Evolutionary conservation across 1,284 basidiomycete species (phyloP).

Genomic region (Microbotryum violaceum): DNA sequence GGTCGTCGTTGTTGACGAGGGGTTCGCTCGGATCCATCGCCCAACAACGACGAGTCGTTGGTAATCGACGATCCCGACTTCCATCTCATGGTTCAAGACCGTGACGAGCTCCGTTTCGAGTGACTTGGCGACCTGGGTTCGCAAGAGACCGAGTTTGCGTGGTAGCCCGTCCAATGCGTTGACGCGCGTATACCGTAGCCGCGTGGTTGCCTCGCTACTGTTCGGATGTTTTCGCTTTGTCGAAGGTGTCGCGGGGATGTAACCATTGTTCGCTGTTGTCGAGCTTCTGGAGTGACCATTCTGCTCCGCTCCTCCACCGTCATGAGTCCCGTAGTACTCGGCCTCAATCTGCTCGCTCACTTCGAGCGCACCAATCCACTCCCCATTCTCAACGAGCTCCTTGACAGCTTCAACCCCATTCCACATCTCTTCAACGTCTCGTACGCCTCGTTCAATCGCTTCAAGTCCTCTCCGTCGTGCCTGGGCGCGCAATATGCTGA

Average conservation of each 20-base stretch:
- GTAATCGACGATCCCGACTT: conserved; percentile 31
- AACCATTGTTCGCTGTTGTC: too few species aligned
- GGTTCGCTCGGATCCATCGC: too few species aligned
- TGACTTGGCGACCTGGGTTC: conserved; percentile 59
- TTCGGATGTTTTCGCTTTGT: conserved; percentile 7
- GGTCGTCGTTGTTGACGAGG: too few species aligned
- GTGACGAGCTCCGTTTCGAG: conserved; percentile 69
- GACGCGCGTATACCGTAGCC: conserved; percentile 22
- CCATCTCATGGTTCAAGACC: conserved; percentile 61
- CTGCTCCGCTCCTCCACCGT: background rate
- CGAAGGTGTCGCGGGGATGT: background rate
- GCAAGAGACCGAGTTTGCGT: conserved; percentile 21
- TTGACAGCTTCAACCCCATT: conserved; percentile 63
- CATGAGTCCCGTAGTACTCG: conserved; percentile 47
- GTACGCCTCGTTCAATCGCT: conserved; percentile 51
- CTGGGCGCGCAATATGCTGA: conserved; percentile 63
- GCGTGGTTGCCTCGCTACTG: background rate
- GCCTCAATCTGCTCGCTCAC: conserved; percentile 65
- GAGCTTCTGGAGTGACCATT: too few species aligned
- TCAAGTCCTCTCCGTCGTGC: conserved; percentile 56
- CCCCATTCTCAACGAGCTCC: conserved; percentile 65
- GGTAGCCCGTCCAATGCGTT: conserved; percentile 26
- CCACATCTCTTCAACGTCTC: conserved; percentile 54
- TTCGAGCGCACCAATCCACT: conserved; percentile 73
- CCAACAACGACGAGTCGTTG: background rate